Base-by-base conservation (phyloP, 78 protist genomes). In the Speleostelium caveatum region DNA sequence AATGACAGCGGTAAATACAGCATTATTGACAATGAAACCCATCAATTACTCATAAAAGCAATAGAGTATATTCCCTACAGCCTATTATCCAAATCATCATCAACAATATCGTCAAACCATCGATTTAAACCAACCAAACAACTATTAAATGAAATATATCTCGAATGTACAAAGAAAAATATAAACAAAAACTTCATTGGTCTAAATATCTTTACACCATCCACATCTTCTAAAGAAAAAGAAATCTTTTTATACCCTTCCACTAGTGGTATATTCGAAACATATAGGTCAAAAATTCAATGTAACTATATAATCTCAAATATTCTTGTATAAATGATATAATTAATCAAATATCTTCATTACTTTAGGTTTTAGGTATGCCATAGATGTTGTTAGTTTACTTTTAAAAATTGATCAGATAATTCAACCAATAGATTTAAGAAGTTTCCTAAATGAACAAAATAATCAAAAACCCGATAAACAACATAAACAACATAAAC, bases 391-490 rank as follows among this genome's bases (percentile, higher is more conserved):
- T 12, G 72, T 83, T 71, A 59, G 73, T 59, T 24, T 83, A 56
- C 32, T 83, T 14, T 69, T 83, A 42, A 83, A 83, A 71, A 83
- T 83, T 33, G 91, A 83, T 33, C 91, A 83, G 69, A 60, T 83
- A 3, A 69, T 83, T 51, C 75, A 67, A 68, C 79, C 32, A 19
- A 8, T 6, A 59, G 21, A 58, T 28, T 45, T 21, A 56, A 58
- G 60, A 12, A 56, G 3, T 24, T 8, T 39, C 1, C 3, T n/a
- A 58, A 21, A 55, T 1, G 72, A 36, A 55, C 73, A 26, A n/a
- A 4, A 3, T 10, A 14, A 66, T 8, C 5, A 22, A 2, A 6
- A 78, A 38, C 17, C 21, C 4, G 30, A 17, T n/a, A 10, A 16
- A 2, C 21, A 58, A 4, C 19, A 32, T 16, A 36, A 80, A 24